phyloP scores from a whole-genome alignment of 2,329 filamentous ascomycete genomes.

The Botryotinia narcissicola region DNA sequence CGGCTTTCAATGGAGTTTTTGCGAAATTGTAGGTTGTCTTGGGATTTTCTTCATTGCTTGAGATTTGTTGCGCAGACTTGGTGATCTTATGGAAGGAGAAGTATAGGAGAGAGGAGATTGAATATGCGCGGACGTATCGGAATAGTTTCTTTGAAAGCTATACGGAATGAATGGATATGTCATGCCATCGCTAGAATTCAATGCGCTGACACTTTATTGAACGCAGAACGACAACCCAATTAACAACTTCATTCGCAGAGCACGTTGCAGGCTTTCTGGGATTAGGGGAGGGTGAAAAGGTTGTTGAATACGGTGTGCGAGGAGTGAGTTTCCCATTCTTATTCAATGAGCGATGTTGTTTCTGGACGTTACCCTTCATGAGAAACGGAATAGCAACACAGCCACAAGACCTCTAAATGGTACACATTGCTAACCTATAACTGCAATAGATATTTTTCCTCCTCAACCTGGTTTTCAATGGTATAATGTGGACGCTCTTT shows the following conservation, averaged over 20 bases:
- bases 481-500: conserved; percentile 76
- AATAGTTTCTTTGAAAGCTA: neutral
- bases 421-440: neutral
- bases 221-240: conserved; percentile 52
- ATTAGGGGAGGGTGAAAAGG: conserved; percentile 45
- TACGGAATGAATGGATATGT: neutral
- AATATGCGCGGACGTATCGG: neutral
- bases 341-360: neutral
- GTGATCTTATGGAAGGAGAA: neutral
- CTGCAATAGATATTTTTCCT: conserved; percentile 13
- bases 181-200: neutral
- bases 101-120: neutral
- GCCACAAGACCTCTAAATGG: neutral
- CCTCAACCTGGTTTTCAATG: conserved; percentile 34
- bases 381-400: neutral
- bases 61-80: neutral
- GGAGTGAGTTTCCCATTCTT: conserved; percentile 43
- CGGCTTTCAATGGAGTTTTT: conserved; percentile 71
- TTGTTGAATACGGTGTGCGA: conserved; percentile 50
- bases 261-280: conserved; percentile 46
- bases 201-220: conserved; percentile 20
- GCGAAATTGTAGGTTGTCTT: conserved; percentile 66
- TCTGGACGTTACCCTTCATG: neutral
- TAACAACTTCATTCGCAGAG: conserved; percentile 53
- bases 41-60: conserved; percentile 1